Evolutionary conservation across 73 alveolate species (phyloP).

Genomic region (Paramecium sonneborni): DNA sequence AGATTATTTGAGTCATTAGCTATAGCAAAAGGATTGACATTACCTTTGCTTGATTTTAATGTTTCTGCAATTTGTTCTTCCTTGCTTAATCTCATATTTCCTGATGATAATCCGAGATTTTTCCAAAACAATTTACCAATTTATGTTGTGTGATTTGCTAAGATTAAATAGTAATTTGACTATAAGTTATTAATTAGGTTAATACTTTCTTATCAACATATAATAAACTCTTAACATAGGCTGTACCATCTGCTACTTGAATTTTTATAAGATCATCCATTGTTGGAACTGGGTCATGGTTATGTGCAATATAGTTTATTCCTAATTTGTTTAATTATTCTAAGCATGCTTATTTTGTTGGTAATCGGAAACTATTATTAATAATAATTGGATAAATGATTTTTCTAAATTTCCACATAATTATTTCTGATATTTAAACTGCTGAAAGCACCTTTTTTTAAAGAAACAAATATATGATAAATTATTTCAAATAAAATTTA

Average conservation of each 20-base stretch:
- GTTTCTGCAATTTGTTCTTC: conserved; percentile 77
- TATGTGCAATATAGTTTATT: not conserved
- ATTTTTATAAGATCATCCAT: not conserved
- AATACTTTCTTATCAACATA: conserved; percentile 93
- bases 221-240: conserved; percentile 87
- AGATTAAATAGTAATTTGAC: conserved; percentile 77
- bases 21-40: conserved; percentile 90
- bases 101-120: conserved; percentile 86
- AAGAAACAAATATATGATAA: too few relatives aligned
- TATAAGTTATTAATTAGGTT: not conserved
- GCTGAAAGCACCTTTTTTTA: not conserved
- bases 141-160: conserved; percentile 90
- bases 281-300: conserved; percentile 39
- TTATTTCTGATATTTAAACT: not conserved
- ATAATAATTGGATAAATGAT: not conserved
- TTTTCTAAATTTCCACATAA: not conserved
- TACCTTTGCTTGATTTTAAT: conserved; percentile 87
- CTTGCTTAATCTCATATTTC: conserved; percentile 91
- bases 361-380: not conserved
- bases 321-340: not conserved
- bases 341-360: conserved; percentile 7
- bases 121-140: conserved; percentile 87
- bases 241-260: not conserved
- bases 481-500: too few relatives aligned
- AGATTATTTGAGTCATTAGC: conserved; percentile 87